Conservation (phyloP, 164 flowering plant genomes). For the Vitis rotundifolia region DNA sequence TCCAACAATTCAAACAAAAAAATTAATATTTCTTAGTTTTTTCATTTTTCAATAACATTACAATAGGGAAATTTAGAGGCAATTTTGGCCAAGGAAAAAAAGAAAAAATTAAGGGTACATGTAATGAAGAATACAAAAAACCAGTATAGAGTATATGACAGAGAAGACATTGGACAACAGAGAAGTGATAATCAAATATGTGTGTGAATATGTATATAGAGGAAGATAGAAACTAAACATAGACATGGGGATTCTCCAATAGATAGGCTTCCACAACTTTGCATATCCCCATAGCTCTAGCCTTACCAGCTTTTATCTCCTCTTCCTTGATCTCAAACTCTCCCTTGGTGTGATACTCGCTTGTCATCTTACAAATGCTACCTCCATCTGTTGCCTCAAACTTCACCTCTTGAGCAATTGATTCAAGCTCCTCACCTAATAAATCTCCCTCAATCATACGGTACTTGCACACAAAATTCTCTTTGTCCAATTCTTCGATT, state of each 20-base stretch:
- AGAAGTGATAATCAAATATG: no score
- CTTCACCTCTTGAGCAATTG: constrained; percentile 26
- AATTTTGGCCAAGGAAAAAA: no score
- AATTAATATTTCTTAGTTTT: no score
- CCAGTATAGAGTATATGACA: no score
- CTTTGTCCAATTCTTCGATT: constrained; percentile 28
- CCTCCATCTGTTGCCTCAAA: constrained; percentile 30
- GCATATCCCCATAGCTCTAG: constrained; percentile 28
- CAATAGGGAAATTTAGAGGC: no score
- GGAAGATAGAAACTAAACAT: constrained; percentile 12
- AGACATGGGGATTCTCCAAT: constrained; percentile 28
- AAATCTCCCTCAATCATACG: constrained; percentile 34
- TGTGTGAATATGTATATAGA: not conserved
- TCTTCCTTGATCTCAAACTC: constrained; percentile 23
- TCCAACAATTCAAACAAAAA: no score
- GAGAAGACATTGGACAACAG: no score
- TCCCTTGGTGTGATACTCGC: constrained; percentile 27
- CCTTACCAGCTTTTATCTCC: constrained; percentile 31
- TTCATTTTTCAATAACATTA: no score
- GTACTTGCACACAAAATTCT: constrained; percentile 25
- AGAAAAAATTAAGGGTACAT: no score
- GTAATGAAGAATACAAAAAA: no score
- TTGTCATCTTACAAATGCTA: constrained; percentile 24
- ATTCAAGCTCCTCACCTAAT: constrained; percentile 31
- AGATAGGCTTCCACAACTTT: constrained; percentile 40